Evolutionary conservation across 352 stramenopile genomes (phyloP), one percentile per base, ranked within the genome.

Genomic region (Lagenidium giganteum): DNA sequence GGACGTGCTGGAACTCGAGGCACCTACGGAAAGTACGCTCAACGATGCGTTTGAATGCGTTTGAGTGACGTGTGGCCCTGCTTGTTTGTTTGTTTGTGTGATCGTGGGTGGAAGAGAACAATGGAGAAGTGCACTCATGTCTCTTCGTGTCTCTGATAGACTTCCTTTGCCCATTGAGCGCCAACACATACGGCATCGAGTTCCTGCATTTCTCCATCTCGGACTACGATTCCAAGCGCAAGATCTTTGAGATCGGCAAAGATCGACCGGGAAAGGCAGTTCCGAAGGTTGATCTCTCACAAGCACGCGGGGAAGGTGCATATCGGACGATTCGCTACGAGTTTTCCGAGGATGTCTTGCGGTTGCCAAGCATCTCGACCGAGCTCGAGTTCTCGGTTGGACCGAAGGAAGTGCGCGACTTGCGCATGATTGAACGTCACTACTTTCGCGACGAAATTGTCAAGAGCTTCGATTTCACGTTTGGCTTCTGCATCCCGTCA

Each of bases 381-480:
- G 74, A 86, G 47, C 80, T 98, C 31, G 88, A 96, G 56, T 98
- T 98, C 65, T 79, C 75, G 12, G 92, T 98, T 13, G 95, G 95
- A 0, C 61, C 84, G 3, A 74, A 94, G 46, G 83, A 95, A 54
- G 65, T 98, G 39, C 67, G 79, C 42, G 84, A 83, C 34, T 90
- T 98, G 54, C 73, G 93, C 32, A 98, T 98, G 95, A 96, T 98
- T 48, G 92, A 98, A 61, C 78, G 95, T 35, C 93, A 98, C 66
- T 98, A 98, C 67, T 98, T 98, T 57, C 74, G 87, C 37, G 81
- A 97, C 53, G 65, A 96, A 57, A 93, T 98, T 50, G 69, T 97
- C 60, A 97, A 97, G 64, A 96, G 87, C 63, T 97, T 93, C 59
- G 90, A 98, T 69, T 98, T 98, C 42, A 93, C 68, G 39, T 98